Evolutionary conservation across 805 yeast genomes (phyloP).

Genomic region (Kockiozyma suomiensis): DNA sequence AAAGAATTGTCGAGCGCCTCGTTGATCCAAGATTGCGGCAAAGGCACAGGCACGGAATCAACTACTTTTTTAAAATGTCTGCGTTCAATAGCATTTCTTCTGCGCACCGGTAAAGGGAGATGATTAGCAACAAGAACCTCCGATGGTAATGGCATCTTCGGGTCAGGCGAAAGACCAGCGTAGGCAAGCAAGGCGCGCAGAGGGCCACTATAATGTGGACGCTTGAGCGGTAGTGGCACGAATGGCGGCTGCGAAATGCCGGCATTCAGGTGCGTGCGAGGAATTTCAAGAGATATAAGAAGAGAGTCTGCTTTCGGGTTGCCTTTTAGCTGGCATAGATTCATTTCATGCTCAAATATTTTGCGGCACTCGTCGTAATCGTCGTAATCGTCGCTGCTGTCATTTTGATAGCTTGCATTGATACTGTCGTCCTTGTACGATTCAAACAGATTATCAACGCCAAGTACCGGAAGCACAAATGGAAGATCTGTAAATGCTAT

Average conservation of each 20-base stretch:
- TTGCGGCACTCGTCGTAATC: neutral
- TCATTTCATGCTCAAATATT: neutral
- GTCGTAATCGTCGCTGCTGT: neutral
- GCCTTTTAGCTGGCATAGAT: neutral
- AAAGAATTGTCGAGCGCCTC: neutral
- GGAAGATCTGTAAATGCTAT: neutral
- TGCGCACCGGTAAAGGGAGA: neutral
- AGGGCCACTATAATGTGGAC: conserved; percentile 12
- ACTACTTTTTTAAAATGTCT: conserved; percentile 5
- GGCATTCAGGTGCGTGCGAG: neutral
- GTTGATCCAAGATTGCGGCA: conserved; percentile 12
- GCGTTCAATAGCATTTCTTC: conserved; percentile 8
- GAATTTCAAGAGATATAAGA: neutral
- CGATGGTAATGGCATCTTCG: neutral
- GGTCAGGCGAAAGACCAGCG: neutral
- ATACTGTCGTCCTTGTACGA: neutral
- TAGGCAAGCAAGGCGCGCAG: conserved; percentile 10
- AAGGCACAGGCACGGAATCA: neutral
- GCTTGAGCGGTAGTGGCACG: neutral
- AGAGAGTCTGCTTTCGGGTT: neutral
- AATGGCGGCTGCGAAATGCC: neutral
- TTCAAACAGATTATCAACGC: neutral
- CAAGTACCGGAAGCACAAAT: neutral
- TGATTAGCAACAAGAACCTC: neutral
- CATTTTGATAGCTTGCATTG: too few species aligned